These are phyloP conservation scores for Babesia microti DNA, from an alignment of 169 alveolate genomes.

Conservation along the genomic window DNA sequence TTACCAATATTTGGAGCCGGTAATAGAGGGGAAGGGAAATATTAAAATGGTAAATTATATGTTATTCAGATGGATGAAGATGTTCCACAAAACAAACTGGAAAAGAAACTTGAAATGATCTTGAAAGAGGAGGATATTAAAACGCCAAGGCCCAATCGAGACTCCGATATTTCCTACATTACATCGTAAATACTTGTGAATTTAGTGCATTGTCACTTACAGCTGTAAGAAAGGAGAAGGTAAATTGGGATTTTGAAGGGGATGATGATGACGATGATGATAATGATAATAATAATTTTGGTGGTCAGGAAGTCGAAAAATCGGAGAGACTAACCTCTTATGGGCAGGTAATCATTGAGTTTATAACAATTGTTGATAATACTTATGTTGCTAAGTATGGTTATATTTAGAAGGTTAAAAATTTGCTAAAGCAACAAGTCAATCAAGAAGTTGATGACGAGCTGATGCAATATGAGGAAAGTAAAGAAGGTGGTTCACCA, in stretches of 20 bases:
- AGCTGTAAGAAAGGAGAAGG: background rate
- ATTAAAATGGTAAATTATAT: background rate
- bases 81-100: conserved; percentile 16
- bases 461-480: conserved; percentile 32
- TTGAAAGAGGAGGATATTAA: conserved; percentile 11
- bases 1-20: conserved; percentile 22
- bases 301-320: too few species aligned
- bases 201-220: background rate
- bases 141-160: conserved; percentile 1
- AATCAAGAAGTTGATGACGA: conserved; percentile 46
- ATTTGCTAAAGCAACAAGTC: conserved; percentile 25
- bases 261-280: conserved; percentile 13
- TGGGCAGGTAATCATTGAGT: conserved; percentile 21
- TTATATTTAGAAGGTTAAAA: conserved; percentile 19
- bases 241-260: conserved; percentile 37
- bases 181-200: background rate
- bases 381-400: background rate
- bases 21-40: background rate
- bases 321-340: conserved; percentile 16
- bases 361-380: background rate
- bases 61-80: conserved; percentile 1
- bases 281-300: conserved; percentile 21
- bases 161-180: background rate
- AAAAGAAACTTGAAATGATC: conserved; percentile 15
- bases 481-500: conserved; percentile 29